Evolutionary conservation across 805 yeast species (phyloP), one percentile per base, ranked within the genome.

Genomic region (Candida vartiovaarae): DNA sequence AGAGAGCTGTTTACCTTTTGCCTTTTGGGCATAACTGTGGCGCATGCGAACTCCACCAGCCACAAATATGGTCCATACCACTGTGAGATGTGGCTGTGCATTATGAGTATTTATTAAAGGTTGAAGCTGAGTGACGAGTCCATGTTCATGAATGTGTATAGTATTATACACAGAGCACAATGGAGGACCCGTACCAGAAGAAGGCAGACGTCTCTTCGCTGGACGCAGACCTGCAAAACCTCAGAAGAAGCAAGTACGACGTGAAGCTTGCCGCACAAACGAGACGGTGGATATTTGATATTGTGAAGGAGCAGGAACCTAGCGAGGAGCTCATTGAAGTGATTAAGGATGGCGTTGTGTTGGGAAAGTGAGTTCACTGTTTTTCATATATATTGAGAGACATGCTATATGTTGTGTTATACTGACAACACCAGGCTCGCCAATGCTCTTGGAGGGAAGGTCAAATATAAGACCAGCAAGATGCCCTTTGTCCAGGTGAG

Each of bases 401-500:
- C 20, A 15, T 15, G 20, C 20, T 15, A 2, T 15, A 15, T 15
- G 20, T 15, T 15, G 2, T 15, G 20, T 15, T 15, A 15, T 15
- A 15, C 20, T 15, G 20, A 15, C 20, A 28, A 9, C 4, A 30
- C 20, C 26, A 47, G 50, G 32, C 42, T 80, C 27, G 63, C 67
- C 6, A 72, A 71, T 44, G 59, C 59, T 1, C 67, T 76, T 15
- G 67, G 69, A 5, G 62, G 67, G 3, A 44, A 52, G 3, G 58
- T 68, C 4, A 75, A 71, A 48, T 80, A 62, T 59, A 85, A 82
- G 57, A 70, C 69, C 40, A 76, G 87, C 8, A 68, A 70, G 41
- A 79, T 85, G 82, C 91, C 95, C 3, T 87, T 86, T 59, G 75
- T 80, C 11, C 72, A 68, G 45, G 57, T 54, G 35, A 42, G 47